phyloP scores from a whole-genome alignment of 164 flowering plant genomes.

The Warburgia ugandensis region DNA sequence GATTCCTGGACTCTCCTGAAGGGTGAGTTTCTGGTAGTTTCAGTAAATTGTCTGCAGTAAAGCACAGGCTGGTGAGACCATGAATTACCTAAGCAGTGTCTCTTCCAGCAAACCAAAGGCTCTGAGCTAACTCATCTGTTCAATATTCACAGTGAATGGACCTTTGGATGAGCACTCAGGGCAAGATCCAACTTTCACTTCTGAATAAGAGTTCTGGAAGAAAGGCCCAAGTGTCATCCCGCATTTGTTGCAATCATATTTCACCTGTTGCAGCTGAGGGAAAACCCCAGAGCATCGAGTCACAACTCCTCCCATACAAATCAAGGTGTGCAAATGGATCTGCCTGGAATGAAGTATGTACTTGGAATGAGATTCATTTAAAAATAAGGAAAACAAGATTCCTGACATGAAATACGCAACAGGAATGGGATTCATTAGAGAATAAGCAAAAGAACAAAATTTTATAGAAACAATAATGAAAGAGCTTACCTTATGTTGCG shows the following conservation, averaged over 20 bases:
- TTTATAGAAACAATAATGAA: not conserved
- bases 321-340: slow-evolving; percentile 95
- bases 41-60: slow-evolving; percentile 77
- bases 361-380: too few species aligned
- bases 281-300: slow-evolving; percentile 94
- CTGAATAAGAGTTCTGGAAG: slow-evolving; percentile 95
- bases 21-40: slow-evolving; percentile 87
- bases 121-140: slow-evolving; percentile 61
- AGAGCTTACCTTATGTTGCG: slow-evolving; percentile 74
- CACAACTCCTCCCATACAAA: slow-evolving; percentile 97
- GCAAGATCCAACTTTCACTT: slow-evolving; percentile 96
- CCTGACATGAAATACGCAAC: too few species aligned
- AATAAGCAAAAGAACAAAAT: slow-evolving; percentile 5
- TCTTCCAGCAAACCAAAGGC: too few species aligned
- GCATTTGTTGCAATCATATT: slow-evolving; percentile 85
- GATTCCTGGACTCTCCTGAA: slow-evolving; percentile 96
- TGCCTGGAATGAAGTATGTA: slow-evolving; percentile 64
- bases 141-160: slow-evolving; percentile 91
- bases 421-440: too few species aligned
- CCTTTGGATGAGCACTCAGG: slow-evolving; percentile 99
- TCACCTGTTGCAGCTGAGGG: slow-evolving; percentile 94
- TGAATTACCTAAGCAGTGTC: too few species aligned
- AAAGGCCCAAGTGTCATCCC: slow-evolving; percentile 73
- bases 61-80: too few species aligned
- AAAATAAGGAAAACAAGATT: too few species aligned